These are phyloP conservation scores for Hawksworthiomyces lignivorus DNA, from an alignment of 2,329 filamentous ascomycete genomes.

Conservation along the genomic window DNA sequence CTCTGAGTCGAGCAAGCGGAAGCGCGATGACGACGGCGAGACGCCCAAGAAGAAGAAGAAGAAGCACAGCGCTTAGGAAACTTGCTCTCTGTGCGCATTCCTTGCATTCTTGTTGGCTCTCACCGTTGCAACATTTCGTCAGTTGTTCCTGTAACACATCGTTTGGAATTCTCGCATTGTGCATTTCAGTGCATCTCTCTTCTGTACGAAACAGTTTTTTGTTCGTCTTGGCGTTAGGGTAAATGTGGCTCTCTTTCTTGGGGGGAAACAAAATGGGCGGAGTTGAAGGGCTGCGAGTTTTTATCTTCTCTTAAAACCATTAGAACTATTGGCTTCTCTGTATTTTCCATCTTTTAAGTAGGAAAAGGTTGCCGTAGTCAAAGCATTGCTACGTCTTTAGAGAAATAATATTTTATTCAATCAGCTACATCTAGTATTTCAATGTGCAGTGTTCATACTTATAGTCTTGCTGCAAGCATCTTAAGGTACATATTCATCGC, in stretches of 20 bases:
- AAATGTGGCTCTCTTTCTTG: neutral
- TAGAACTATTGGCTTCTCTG: too few relatives aligned
- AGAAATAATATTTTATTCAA: neutral
- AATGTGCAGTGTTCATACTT: neutral
- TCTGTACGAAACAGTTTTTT: too few relatives aligned
- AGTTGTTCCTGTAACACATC: too few relatives aligned
- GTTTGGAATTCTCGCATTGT: too few relatives aligned
- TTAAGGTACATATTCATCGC: neutral
- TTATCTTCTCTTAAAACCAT: too few relatives aligned
- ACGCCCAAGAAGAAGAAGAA: slow-evolving; percentile 47
- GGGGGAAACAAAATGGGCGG: neutral
- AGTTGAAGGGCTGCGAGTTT: too few relatives aligned
- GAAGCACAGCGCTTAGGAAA: slow-evolving; percentile 23
- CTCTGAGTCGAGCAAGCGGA: slow-evolving; percentile 48
- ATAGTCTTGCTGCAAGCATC: neutral
- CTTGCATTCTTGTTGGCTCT: neutral
- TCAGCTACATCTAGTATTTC: too few relatives aligned
- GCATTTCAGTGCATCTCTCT: neutral
- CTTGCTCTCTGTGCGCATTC: neutral
- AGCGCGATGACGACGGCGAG: slow-evolving; percentile 61
- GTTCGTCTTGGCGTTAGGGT: neutral
- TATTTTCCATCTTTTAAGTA: neutral
- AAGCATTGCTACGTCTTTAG: too few relatives aligned
- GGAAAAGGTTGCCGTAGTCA: too few relatives aligned
- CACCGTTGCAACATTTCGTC: too few relatives aligned